A percentile compares a stretch with the other conserved stretches of the same genome.
Evolutionary conservation across 106 monocot species (phyloP).

Genomic region (Dendrobium huoshanense): DNA sequence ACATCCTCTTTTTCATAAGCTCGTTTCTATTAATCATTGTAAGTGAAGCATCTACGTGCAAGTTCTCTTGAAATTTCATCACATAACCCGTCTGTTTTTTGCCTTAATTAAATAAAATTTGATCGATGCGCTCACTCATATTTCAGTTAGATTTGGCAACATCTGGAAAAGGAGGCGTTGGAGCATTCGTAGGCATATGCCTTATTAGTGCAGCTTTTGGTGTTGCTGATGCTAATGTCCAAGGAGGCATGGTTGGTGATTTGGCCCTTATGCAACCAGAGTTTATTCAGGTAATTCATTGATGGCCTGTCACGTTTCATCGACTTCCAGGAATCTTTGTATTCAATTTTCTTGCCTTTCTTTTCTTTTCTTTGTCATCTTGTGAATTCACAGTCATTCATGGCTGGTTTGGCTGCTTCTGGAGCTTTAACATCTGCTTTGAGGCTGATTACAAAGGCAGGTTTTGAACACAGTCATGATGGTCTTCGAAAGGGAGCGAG

Average conservation of each 20-base stretch:
- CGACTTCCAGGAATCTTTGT: background rate
- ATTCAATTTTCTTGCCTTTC: background rate
- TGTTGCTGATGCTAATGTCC: constrained; percentile 50
- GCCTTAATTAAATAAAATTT: background rate
- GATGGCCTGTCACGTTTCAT: background rate
- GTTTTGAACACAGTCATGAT: constrained; percentile 34
- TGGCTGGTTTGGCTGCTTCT: constrained; percentile 54
- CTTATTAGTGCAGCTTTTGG: constrained; percentile 53
- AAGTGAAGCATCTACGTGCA: background rate
- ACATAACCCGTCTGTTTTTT: background rate
- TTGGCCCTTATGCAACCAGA: constrained; percentile 60
- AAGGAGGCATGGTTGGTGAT: constrained; percentile 75
- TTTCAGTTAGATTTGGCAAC: constrained; percentile 55
- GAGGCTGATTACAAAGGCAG: constrained; percentile 51
- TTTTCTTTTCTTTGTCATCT: background rate
- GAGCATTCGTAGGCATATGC: constrained; percentile 41
- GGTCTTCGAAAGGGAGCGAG: constrained; percentile 70
- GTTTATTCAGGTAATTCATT: constrained; percentile 37
- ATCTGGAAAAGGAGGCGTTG: constrained; percentile 45
- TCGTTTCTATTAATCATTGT: constrained; percentile 18
- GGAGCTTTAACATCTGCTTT: constrained; percentile 56
- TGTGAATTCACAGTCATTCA: constrained; percentile 39
- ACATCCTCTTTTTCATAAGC: constrained; percentile 23
- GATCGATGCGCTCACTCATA: background rate
- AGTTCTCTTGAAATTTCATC: background rate